Evolutionary conservation across 345 rosid genomes (phyloP).

Genomic region (Cardamine resedifolia): DNA sequence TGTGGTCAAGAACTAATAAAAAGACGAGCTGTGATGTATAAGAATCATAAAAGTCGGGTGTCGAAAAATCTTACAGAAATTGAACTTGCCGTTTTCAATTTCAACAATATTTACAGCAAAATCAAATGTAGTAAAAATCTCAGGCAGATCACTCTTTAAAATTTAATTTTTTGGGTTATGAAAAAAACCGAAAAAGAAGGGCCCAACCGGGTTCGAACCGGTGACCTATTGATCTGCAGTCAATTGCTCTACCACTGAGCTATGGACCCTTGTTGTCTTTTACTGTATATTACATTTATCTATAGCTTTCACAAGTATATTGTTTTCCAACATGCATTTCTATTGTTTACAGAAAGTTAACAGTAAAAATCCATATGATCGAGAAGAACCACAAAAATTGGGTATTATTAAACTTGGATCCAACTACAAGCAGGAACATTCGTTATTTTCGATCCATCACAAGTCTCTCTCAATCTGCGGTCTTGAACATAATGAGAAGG

Average conservation of each 20-base stretch:
- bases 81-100: not conserved
- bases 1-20: not conserved
- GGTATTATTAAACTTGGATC: constrained; percentile 37
- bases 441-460: constrained; percentile 39
- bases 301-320: not conserved
- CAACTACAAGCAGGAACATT: constrained; percentile 57
- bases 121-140: not conserved
- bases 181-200: not conserved
- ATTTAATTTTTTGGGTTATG: no score
- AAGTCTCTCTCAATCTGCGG: constrained; percentile 45
- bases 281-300: not conserved
- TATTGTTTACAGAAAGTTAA: not conserved
- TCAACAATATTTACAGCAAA: not conserved
- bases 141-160: no score
- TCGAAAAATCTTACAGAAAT: not conserved
- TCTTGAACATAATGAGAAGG: constrained; percentile 50
- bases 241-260: constrained; percentile 96
- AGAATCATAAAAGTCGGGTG: not conserved
- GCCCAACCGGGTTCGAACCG: constrained; percentile 57
- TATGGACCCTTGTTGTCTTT: constrained; percentile 45
- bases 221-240: constrained; percentile 90
- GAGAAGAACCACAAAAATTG: not conserved
- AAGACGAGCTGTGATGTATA: not conserved
- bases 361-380: not conserved
- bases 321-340: not conserved